These are phyloP conservation scores for Sarocladiaceae sp. DNA, from an alignment of 2,329 filamentous ascomycete genomes.

Conservation along the genomic window DNA sequence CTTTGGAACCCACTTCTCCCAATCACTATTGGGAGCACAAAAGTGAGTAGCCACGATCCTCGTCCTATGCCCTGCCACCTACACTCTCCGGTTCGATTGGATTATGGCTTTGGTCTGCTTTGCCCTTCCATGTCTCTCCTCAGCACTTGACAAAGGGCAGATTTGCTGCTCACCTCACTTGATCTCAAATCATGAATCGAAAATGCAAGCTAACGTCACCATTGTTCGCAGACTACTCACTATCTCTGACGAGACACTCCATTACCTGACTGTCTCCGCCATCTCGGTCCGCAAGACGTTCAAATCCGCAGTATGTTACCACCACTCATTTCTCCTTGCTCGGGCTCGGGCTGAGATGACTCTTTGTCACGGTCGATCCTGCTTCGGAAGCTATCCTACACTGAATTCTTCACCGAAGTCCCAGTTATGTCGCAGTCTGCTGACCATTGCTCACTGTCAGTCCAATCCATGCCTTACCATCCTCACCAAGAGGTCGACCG, in stretches of 20 bases:
- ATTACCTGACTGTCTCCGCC: not conserved
- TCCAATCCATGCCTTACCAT: constrained; percentile 27
- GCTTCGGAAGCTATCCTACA: no score
- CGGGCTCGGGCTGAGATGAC: no score
- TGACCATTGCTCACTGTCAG: not conserved
- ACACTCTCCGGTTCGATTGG: not conserved
- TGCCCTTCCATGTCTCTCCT: no score
- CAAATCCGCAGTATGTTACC: no score
- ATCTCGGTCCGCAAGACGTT: no score
- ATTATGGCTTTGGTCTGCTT: no score
- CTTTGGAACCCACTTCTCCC: constrained; percentile 14
- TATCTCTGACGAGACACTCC: not conserved
- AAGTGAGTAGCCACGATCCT: not conserved
- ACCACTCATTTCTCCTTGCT: no score
- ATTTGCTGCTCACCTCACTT: no score
- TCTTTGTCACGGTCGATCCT: no score
- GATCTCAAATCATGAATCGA: not conserved
- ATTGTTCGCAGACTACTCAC: not conserved
- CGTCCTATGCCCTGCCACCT: not conserved
- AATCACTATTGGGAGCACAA: not conserved
- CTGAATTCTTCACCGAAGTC: no score
- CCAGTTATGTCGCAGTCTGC: not conserved
- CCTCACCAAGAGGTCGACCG: constrained; percentile 20
- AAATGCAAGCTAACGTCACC: not conserved
- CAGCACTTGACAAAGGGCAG: no score